Percentiles rank a stretch among this genome's conserved stretches.
phyloP scores from a whole-genome alignment of 1,139 yeast species.

The Pichia sp. region DNA sequence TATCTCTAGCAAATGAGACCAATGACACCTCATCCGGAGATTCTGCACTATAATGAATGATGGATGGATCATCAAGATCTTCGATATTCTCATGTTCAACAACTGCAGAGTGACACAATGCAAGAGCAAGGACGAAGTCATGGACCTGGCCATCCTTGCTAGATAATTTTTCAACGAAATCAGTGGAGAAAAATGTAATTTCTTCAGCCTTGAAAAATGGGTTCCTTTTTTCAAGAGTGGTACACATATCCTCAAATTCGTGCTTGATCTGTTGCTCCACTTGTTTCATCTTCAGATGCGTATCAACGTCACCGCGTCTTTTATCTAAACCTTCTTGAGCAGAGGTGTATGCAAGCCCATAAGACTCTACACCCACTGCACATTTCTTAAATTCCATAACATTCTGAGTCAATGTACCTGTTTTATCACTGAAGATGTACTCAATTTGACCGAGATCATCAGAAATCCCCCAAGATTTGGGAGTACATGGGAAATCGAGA shows the following conservation, averaged over 20 bases:
- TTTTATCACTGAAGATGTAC: slow-evolving; percentile 54
- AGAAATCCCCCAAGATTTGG: slow-evolving; percentile 55
- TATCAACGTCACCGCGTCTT: slow-evolving; percentile 44
- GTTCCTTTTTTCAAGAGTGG: slow-evolving; percentile 17
- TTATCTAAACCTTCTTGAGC: slow-evolving; percentile 54
- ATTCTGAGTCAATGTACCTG: slow-evolving; percentile 56
- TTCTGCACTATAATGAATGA: slow-evolving; percentile 44
- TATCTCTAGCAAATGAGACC: slow-evolving; percentile 51
- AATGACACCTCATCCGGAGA: slow-evolving; percentile 63
- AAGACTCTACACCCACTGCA: slow-evolving; percentile 41
- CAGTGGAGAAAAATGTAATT: slow-evolving; percentile 42
- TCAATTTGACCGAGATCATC: slow-evolving; percentile 63
- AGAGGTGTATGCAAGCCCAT: slow-evolving; percentile 58
- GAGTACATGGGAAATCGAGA: slow-evolving; percentile 53
- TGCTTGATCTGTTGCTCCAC: slow-evolving; percentile 35
- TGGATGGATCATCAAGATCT: slow-evolving; percentile 30
- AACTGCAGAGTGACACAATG: slow-evolving; percentile 55
- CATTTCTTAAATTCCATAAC: slow-evolving; percentile 57
- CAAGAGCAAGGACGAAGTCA: slow-evolving; percentile 46
- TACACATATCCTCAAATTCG: slow-evolving; percentile 37
- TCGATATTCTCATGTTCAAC: slow-evolving; percentile 32
- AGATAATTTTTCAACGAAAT: slow-evolving; percentile 34
- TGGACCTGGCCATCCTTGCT: slow-evolving; percentile 35
- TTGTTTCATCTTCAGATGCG: slow-evolving; percentile 36
- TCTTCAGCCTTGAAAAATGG: slow-evolving; percentile 33